A percentile compares a stretch with the other conserved stretches of the same genome.
Evolutionary conservation across 2,329 filamentous ascomycete species (phyloP).

Genomic region (Xylaria arbuscula): DNA sequence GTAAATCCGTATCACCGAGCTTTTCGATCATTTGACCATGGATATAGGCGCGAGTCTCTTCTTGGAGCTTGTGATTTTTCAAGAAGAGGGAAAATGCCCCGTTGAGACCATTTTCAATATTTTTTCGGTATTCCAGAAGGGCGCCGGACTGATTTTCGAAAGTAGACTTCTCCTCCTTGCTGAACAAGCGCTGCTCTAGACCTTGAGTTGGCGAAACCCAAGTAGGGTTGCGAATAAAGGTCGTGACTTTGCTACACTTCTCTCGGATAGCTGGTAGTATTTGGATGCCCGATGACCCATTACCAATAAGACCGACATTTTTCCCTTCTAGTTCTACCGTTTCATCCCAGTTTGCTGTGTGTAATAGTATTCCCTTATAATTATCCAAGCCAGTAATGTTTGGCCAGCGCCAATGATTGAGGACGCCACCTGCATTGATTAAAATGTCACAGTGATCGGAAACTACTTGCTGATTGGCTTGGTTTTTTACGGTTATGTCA

Average conservation of each 20-base stretch:
- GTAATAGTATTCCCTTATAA: constrained; percentile 49
- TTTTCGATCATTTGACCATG: constrained; percentile 56
- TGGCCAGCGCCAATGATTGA: constrained; percentile 48
- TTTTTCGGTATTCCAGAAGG: constrained; percentile 64
- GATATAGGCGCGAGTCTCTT: constrained; percentile 49
- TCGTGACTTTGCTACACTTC: constrained; percentile 29
- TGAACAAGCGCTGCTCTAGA: constrained; percentile 60
- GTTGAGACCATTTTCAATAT: constrained; percentile 62
- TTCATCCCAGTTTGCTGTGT: constrained; percentile 50
- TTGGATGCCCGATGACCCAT: constrained; percentile 50
- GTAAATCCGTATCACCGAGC: constrained; percentile 46
- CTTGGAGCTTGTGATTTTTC: constrained; percentile 42
- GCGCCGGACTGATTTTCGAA: constrained; percentile 63
- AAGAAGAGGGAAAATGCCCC: constrained; percentile 63
- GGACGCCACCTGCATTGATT: constrained; percentile 51
- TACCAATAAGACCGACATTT: constrained; percentile 48
- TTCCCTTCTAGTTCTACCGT: constrained; percentile 43
- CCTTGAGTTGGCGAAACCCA: constrained; percentile 56
- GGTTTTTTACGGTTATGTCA: constrained; percentile 36
- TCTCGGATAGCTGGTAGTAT: constrained; percentile 48
- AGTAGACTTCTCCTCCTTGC: constrained; percentile 58
- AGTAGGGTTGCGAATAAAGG: constrained; percentile 54
- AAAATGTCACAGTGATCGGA: constrained; percentile 41
- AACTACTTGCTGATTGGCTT: constrained; percentile 15
- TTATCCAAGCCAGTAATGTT: constrained; percentile 46